Conservation (phyloP, 2,329 filamentous ascomycete genomes). For the Sarocladium kiliense region DNA sequence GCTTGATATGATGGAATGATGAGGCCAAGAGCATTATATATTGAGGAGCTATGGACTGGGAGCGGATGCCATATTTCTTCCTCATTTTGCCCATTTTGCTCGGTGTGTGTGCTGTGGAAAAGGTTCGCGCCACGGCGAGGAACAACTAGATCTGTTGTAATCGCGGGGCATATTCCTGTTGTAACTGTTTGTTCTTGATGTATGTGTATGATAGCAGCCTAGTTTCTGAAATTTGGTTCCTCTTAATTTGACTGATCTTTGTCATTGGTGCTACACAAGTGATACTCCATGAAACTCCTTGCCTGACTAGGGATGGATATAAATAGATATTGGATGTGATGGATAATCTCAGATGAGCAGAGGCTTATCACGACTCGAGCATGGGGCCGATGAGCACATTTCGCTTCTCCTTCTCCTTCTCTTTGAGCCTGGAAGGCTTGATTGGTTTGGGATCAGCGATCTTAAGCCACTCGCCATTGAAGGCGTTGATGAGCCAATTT, state of each 20-base stretch:
- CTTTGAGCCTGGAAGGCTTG: background rate
- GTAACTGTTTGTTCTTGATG: conserved; percentile 9
- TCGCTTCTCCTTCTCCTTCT: conserved; percentile 6
- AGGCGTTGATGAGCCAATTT: conserved; percentile 94
- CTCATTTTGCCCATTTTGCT: background rate
- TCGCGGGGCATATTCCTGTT: conserved; percentile 1
- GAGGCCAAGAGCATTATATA: background rate
- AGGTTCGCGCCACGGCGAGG: background rate
- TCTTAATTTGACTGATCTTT: background rate
- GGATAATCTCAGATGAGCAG: too few species aligned
- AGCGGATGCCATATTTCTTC: background rate
- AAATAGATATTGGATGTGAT: too few species aligned
- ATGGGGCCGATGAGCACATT: conserved; percentile 1
- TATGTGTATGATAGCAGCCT: conserved; percentile 12
- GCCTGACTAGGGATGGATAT: background rate
- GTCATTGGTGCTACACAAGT: background rate
- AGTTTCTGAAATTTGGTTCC: background rate
- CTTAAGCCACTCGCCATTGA: conserved; percentile 90
- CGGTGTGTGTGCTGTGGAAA: background rate
- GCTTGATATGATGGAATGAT: background rate
- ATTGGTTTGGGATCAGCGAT: conserved; percentile 44
- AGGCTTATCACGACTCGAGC: background rate
- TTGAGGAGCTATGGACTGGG: background rate
- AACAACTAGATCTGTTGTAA: conserved; percentile 1
- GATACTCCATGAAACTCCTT: background rate